Evolutionary conservation across 768 basidiomycete species (phyloP).

Genomic region (Auriscalpium microsporum): DNA sequence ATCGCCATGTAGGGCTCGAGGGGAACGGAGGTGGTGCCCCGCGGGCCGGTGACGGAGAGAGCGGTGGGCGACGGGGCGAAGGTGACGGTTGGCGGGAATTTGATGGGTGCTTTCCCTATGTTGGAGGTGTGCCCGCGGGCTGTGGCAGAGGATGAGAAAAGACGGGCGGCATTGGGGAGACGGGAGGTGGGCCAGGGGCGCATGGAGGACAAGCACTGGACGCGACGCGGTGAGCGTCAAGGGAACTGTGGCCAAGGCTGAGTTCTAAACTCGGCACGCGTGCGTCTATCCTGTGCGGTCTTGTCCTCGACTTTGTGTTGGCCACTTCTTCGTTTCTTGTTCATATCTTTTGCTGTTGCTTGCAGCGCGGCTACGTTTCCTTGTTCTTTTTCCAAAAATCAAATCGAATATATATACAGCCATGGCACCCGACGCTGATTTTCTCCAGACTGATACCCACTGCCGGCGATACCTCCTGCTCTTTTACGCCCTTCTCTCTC

Average conservation of each 20-base stretch:
- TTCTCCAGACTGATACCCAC: background rate
- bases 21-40: slow-evolving; percentile 41
- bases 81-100: slow-evolving; percentile 42
- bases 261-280: background rate
- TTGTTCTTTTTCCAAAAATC: background rate
- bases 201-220: background rate
- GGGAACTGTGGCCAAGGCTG: background rate
- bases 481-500: background rate
- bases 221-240: background rate
- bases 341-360: background rate
- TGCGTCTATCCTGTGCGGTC: no score
- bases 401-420: background rate
- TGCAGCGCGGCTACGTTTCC: background rate
- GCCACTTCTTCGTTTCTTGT: background rate
- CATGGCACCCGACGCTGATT: background rate
- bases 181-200: slow-evolving; percentile 3
- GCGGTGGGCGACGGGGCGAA: slow-evolving; percentile 28
- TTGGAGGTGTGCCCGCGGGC: slow-evolving; percentile 27
- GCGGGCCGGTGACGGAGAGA: slow-evolving; percentile 50
- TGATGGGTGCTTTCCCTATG: slow-evolving; percentile 41
- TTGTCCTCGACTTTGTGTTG: background rate
- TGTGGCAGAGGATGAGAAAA: slow-evolving; percentile 6
- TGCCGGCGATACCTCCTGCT: background rate
- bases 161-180: slow-evolving; percentile 4
- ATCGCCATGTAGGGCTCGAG: slow-evolving; percentile 40